Evolutionary conservation across 306 rosid species (phyloP), one percentile per base, ranked within the genome.

Genomic region (Neltuma alba): DNA sequence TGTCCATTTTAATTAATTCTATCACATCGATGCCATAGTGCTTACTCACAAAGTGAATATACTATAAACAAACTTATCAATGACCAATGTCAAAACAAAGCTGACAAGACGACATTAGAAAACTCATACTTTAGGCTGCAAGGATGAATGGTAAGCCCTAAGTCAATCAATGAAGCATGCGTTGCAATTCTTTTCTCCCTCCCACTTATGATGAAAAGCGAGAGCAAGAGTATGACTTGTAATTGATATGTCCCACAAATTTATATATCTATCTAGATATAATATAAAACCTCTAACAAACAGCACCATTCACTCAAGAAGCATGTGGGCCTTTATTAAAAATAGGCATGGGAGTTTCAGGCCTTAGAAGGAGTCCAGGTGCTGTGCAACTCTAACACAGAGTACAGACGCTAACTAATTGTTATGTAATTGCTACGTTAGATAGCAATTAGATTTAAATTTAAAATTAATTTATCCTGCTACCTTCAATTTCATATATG

Each of bases 1-100:
- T 28, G 42, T 54, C 83, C 72, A 61, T 41, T 45, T 50, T 70
- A 52, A 75, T 34, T 5, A 64, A 64, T 7, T 64, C 42, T 34
- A 64, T 30, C 44, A 33, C 18, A 36, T 34, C 2, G 11, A 64
- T 31, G 20, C 44, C 70, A 64, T 33, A 64, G 12, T 34, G 2
- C 44, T 33, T 64, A 67, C 10, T 67, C 72, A 67, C 11, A 67
- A 37, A 67, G 28, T 13, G 50, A 67, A n/a, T 15, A 67, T n/a
- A 37, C 11, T n/a, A 40, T 11, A 21, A 5, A 67, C 10, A 67
- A 21, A 37, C 37, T 65, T 65, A 65, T n/a, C 15, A 21, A 66
- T 66, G 9, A 38, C 9, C 31, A 11, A 21, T 67, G 31, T 38
- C 50, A 38, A n/a, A 38, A 66, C 27, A 27, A 21, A 40, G 48